Evolutionary conservation across 805 yeast species (phyloP).

Genomic region (Wickerhamomyces queroliae): DNA sequence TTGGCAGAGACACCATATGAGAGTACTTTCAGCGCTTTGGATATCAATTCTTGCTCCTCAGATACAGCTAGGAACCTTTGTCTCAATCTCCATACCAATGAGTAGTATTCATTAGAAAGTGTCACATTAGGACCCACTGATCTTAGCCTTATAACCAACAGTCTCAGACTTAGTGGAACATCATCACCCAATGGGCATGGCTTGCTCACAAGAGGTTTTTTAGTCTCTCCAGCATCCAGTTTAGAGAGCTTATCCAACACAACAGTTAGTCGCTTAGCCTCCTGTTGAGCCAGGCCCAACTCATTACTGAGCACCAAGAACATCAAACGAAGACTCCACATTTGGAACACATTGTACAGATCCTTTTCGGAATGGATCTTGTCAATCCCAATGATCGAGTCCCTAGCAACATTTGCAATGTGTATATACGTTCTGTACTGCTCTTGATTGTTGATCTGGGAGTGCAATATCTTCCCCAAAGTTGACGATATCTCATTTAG

Average conservation of each 20-base stretch:
- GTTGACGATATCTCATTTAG: not conserved
- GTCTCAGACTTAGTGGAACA: conserved; percentile 15
- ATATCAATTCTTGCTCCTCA: not conserved
- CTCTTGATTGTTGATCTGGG: not conserved
- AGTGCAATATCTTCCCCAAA: not conserved
- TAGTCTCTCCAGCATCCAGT: not conserved
- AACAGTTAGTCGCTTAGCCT: conserved; percentile 16
- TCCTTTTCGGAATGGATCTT: not conserved
- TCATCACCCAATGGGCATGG: conserved; percentile 10
- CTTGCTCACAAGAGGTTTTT: no score
- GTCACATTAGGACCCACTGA: conserved; percentile 17
- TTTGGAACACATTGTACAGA: conserved; percentile 2
- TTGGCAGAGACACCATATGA: conserved; percentile 18
- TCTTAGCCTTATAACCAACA: conserved; percentile 18
- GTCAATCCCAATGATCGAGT: not conserved
- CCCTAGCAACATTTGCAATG: not conserved
- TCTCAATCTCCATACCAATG: conserved; percentile 12
- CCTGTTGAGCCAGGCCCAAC: conserved; percentile 20
- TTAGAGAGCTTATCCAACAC: conserved; percentile 8
- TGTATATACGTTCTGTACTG: not conserved
- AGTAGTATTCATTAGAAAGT: conserved; percentile 10
- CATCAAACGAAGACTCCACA: conserved; percentile 22
- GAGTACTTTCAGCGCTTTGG: conserved; percentile 6
- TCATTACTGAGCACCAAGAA: conserved; percentile 17
- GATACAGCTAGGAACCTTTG: not conserved